Conservation (phyloP, 306 rosid genomes). For the Quercus aquifolioides region DNA sequence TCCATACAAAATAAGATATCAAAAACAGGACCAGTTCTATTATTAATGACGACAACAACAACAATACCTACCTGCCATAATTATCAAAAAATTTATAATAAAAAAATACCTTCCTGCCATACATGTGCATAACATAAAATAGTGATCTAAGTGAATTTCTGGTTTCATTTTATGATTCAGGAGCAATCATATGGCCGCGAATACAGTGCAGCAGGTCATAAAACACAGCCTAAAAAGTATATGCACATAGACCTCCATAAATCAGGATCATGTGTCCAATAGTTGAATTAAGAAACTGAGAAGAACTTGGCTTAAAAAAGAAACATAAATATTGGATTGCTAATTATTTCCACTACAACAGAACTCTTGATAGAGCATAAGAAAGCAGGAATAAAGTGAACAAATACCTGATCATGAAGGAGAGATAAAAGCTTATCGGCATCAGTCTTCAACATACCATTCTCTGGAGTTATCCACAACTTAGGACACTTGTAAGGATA, state of each 20-base stretch:
- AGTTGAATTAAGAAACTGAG: background rate
- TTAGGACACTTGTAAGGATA: slow-evolving; percentile 93
- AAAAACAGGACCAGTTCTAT: background rate
- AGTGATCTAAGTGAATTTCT: background rate
- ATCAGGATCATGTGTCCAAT: background rate
- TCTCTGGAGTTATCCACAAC: slow-evolving; percentile 75
- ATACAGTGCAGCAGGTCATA: background rate
- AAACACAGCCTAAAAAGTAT: background rate
- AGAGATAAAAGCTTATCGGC: slow-evolving; percentile 66
- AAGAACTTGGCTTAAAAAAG: background rate
- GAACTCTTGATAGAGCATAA: slow-evolving; percentile 4
- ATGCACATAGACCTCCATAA: background rate
- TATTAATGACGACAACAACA: too few species aligned
- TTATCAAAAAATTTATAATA: too few species aligned
- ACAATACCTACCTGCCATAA: too few species aligned
- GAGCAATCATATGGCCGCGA: background rate
- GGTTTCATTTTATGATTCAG: background rate
- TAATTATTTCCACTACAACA: slow-evolving; percentile 12
- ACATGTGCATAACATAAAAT: background rate
- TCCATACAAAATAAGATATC: slow-evolving; percentile 1
- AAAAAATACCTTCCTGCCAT: background rate
- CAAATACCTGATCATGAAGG: slow-evolving; percentile 71
- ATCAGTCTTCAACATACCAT: slow-evolving; percentile 61
- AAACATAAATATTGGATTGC: slow-evolving; percentile 3
- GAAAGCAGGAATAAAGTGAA: background rate